These are phyloP conservation scores for Aspergillus quadricinctus DNA, from an alignment of 2,329 filamentous ascomycete species.

Conservation along the genomic window DNA sequence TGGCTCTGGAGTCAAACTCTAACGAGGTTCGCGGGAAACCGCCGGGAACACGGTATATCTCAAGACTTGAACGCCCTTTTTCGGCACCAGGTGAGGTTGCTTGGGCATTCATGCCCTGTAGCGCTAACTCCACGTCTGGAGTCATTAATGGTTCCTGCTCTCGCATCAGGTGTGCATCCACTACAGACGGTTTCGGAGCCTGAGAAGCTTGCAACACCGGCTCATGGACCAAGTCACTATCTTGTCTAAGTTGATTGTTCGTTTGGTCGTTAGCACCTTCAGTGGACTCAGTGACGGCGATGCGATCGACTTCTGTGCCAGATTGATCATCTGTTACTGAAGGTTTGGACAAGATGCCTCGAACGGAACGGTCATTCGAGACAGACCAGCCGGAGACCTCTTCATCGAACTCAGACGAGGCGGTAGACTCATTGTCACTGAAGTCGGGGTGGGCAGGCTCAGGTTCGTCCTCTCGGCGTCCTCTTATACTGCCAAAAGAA, in stretches of 20 bases:
- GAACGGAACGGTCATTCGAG: constrained; percentile 52
- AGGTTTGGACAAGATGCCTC: constrained; percentile 45
- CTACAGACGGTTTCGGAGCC: neutral
- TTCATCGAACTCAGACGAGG: constrained; percentile 46
- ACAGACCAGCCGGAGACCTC: constrained; percentile 20
- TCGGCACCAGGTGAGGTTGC: constrained; percentile 46
- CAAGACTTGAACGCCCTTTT: constrained; percentile 31
- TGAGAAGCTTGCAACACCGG: neutral
- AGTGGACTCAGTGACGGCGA: neutral
- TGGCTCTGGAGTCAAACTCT: constrained; percentile 15
- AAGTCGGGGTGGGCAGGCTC: constrained; percentile 16
- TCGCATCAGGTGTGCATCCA: neutral
- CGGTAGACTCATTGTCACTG: constrained; percentile 29
- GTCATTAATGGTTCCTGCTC: constrained; percentile 10
- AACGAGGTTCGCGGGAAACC: constrained; percentile 47
- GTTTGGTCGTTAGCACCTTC: neutral
- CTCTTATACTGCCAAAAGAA: constrained; percentile 60
- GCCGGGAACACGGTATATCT: constrained; percentile 54
- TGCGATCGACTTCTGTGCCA: neutral
- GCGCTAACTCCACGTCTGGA: constrained; percentile 12
- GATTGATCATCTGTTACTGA: constrained; percentile 12
- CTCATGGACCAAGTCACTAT: neutral
- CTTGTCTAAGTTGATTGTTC: neutral
- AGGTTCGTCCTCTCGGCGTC: constrained; percentile 31
- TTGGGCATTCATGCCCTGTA: constrained; percentile 45